Conservation (phyloP, 1,284 basidiomycete species). For the Ceratobasidium papillatum region DNA sequence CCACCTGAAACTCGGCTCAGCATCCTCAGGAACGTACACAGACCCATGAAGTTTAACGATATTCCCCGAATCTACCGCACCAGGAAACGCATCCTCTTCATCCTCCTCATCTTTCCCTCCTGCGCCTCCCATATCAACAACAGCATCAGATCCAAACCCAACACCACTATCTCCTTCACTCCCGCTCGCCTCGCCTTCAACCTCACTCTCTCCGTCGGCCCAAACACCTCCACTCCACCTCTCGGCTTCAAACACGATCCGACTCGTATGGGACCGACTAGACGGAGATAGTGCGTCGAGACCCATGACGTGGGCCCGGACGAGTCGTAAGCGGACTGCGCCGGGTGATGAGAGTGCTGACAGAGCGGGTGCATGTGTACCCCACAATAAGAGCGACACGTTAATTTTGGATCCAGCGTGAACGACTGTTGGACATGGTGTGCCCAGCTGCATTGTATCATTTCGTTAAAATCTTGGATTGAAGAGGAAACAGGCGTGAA, state of each 20-base stretch:
- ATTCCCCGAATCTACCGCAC: slow-evolving; percentile 59
- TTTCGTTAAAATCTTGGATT: background rate
- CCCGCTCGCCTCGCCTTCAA: background rate
- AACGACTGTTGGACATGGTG: background rate
- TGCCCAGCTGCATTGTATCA: background rate
- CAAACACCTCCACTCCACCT: background rate
- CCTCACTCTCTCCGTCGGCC: slow-evolving; percentile 5
- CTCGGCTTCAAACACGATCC: slow-evolving; percentile 13
- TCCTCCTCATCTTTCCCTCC: slow-evolving; percentile 48
- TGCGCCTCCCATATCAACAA: background rate
- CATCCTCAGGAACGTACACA: background rate
- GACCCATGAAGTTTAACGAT: slow-evolving; percentile 29
- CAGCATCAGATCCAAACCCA: background rate
- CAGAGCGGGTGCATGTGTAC: background rate
- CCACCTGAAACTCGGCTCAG: slow-evolving; percentile 21
- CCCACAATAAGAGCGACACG: slow-evolving; percentile 10
- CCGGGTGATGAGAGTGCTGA: background rate
- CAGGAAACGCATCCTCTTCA: slow-evolving; percentile 68
- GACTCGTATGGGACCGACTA: slow-evolving; percentile 15
- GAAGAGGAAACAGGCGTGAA: background rate
- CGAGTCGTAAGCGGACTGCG: background rate
- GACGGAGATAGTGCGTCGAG: slow-evolving; percentile 30
- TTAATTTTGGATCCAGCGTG: background rate
- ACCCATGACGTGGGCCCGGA: slow-evolving; percentile 12
- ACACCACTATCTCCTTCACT: slow-evolving; percentile 19